Evolutionary conservation across 768 basidiomycete genomes (phyloP).

Genomic region (Botryobasidium botryosum): DNA sequence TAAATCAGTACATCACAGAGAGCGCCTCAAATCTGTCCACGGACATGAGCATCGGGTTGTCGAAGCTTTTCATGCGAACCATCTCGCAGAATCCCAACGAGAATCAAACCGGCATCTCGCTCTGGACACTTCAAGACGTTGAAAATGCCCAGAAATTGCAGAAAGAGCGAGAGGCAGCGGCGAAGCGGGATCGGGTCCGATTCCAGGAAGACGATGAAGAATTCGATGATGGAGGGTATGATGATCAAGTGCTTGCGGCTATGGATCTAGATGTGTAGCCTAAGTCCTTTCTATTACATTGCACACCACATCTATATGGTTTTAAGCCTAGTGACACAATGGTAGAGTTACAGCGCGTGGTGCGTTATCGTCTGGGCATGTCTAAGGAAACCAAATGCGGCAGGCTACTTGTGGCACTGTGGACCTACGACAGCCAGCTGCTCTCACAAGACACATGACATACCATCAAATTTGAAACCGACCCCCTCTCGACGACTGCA

Average conservation of each 20-base stretch:
- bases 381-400: too few species aligned
- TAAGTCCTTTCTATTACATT: too few species aligned
- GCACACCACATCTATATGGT: too few species aligned
- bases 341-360: too few species aligned
- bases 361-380: too few species aligned
- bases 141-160: slow-evolving; percentile 54
- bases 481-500: too few species aligned
- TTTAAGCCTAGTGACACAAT: too few species aligned
- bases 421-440: too few species aligned
- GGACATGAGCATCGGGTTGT: slow-evolving; percentile 89
- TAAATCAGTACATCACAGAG: slow-evolving; percentile 99
- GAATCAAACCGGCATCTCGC: slow-evolving; percentile 81
- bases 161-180: slow-evolving; percentile 9
- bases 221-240: slow-evolving; percentile 22
- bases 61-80: slow-evolving; percentile 94
- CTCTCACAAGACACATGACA: too few species aligned
- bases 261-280: slow-evolving; percentile 2
- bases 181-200: slow-evolving; percentile 19
- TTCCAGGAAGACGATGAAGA: slow-evolving; percentile 23
- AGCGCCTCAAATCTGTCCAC: slow-evolving; percentile 93
- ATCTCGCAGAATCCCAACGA: slow-evolving; percentile 97
- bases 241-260: slow-evolving; percentile 20
- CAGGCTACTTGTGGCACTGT: too few species aligned
- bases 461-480: too few species aligned
- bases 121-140: slow-evolving; percentile 91